Conservation (phyloP, 2,329 filamentous ascomycete genomes). For the Botryosphaeria dothidea region DNA sequence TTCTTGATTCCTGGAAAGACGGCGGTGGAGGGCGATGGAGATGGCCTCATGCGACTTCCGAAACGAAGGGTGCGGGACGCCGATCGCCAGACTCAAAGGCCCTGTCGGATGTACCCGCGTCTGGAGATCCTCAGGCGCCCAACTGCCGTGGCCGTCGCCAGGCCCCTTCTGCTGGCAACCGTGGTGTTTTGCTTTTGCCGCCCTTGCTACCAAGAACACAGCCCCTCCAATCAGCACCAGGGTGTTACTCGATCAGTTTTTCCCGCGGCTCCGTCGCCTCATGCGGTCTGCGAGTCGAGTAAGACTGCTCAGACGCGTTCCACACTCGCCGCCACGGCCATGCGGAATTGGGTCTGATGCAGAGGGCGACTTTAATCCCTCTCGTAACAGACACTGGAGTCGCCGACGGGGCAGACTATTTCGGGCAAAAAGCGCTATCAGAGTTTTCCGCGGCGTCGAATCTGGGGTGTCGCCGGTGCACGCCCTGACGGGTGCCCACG, state of each 20-base stretch:
- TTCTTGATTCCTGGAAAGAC: not conserved
- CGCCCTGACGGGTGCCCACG: not conserved
- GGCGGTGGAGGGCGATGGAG: not conserved
- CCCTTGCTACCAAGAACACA: not conserved
- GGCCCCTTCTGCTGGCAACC: not conserved
- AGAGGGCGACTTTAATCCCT: not conserved
- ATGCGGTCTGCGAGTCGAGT: not conserved
- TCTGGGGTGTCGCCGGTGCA: slow-evolving; percentile 4
- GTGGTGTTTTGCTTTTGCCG: not conserved
- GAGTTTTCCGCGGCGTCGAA: not conserved
- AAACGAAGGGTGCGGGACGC: slow-evolving; percentile 5
- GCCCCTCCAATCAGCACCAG: not conserved
- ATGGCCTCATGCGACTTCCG: not conserved
- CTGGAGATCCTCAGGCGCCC: slow-evolving; percentile 11
- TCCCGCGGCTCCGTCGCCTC: slow-evolving; percentile 1
- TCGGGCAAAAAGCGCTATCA: not conserved
- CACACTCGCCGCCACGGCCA: not conserved
- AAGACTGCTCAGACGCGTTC: not conserved
- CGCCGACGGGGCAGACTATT: not conserved
- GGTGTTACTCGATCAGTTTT: not conserved
- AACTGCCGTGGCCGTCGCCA: not conserved
- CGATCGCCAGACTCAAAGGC: not conserved
- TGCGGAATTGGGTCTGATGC: not conserved
- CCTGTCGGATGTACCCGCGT: slow-evolving; percentile 2
- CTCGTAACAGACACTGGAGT: not conserved